A percentile compares a stretch with the other conserved stretches of the same genome.
Conservation (phyloP, 2,329 filamentous ascomycete species). For the Stachybotrys echinatus region DNA sequence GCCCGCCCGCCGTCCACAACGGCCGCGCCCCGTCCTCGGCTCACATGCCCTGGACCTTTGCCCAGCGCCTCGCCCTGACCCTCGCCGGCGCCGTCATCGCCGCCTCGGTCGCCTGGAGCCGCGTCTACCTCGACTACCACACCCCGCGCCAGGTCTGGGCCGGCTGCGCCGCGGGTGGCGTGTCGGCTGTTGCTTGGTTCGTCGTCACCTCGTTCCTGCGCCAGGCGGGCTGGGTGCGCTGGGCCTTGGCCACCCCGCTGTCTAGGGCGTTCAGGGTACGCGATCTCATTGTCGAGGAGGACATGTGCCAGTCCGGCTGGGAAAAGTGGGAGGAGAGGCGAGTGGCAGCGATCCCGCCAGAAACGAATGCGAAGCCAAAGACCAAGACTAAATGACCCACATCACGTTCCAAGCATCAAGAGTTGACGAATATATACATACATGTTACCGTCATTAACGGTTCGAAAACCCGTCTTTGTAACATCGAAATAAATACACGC, state of each 20-base stretch:
- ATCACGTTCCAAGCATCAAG: too few relatives aligned
- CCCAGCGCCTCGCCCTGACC: slow-evolving; percentile 52
- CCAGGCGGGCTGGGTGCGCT: slow-evolving; percentile 62
- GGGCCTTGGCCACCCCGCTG: slow-evolving; percentile 62
- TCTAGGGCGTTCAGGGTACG: slow-evolving; percentile 66
- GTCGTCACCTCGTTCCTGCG: slow-evolving; percentile 61
- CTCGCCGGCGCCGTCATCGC: slow-evolving; percentile 57
- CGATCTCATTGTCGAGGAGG: slow-evolving; percentile 82
- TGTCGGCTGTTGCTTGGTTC: slow-evolving; percentile 78
- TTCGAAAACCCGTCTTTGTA: too few relatives aligned
- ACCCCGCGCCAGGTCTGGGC: slow-evolving; percentile 82
- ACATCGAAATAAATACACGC: too few relatives aligned
- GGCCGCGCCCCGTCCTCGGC: slow-evolving; percentile 4
- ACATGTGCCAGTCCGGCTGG: slow-evolving; percentile 88
- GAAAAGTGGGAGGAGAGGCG: slow-evolving; percentile 72
- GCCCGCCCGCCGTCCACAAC: slow-evolving; percentile 37
- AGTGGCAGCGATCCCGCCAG: slow-evolving; percentile 17
- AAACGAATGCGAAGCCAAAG: slow-evolving; percentile 17
- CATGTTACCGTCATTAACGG: too few relatives aligned
- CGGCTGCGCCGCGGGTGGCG: slow-evolving; percentile 64
- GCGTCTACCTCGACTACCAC: slow-evolving; percentile 91
- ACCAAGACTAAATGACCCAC: not conserved
- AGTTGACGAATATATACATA: too few relatives aligned
- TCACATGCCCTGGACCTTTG: slow-evolving; percentile 48
- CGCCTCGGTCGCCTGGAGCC: slow-evolving; percentile 68